A percentile compares a stretch with the other conserved stretches of the same genome.
Evolutionary conservation across 768 basidiomycete genomes (phyloP).

Genomic region (Leccinum subgranulosum): DNA sequence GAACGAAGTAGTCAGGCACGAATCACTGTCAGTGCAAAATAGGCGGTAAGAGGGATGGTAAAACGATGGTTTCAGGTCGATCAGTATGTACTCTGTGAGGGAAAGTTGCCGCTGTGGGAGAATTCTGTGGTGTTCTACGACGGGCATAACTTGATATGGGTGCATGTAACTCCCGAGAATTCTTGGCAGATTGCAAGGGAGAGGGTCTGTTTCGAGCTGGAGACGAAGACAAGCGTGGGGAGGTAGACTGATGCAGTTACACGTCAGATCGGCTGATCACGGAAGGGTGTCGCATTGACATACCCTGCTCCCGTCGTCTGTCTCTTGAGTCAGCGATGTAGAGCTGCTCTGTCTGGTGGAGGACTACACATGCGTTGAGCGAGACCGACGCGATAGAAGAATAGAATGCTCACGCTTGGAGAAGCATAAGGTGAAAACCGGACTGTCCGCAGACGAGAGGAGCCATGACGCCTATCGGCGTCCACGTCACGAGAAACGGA

Average conservation of each 20-base stretch:
- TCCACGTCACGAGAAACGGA: conserved; percentile 29
- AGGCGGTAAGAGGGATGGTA: conserved; percentile 59
- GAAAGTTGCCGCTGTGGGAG: conserved; percentile 68
- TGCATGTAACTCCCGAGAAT: conserved; percentile 54
- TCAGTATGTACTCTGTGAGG: conserved; percentile 34
- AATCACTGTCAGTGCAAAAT: conserved; percentile 18
- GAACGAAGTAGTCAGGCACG: background rate
- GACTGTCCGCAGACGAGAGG: conserved; percentile 26
- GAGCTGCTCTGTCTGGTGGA: conserved; percentile 45
- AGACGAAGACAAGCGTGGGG: conserved; percentile 40
- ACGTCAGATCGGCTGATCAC: conserved; percentile 32
- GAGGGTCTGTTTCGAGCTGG: conserved; percentile 43
- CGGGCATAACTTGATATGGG: conserved; percentile 81
- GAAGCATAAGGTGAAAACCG: conserved; percentile 32
- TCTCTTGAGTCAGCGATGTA: conserved; percentile 36
- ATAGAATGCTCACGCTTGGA: conserved; percentile 21
- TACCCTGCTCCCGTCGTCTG: conserved; percentile 27
- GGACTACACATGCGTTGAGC: conserved; percentile 28
- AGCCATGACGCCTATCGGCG: conserved; percentile 25
- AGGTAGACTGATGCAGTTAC: conserved; percentile 25
- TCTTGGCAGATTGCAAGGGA: conserved; percentile 45
- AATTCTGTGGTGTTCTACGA: conserved; percentile 72
- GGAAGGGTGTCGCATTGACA: conserved; percentile 32
- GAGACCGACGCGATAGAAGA: background rate
- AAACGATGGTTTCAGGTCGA: conserved; percentile 31